Evolutionary conservation across 306 rosid genomes (phyloP), one percentile per base, ranked within the genome.

Genomic region (Rubus idaeus): DNA sequence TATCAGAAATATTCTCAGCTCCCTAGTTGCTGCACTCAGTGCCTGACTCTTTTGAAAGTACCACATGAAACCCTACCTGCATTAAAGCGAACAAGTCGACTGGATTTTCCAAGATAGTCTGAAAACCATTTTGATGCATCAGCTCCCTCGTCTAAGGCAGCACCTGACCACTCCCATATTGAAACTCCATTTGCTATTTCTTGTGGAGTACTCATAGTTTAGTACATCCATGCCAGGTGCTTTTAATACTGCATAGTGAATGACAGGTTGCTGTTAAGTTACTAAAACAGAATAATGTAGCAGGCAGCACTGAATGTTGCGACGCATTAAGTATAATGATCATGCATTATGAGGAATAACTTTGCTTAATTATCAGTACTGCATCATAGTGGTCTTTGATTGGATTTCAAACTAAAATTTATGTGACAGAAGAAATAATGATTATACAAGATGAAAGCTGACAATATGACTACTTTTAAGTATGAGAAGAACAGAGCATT

Each of bases 81-180:
- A 76, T 92, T 85, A 71, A 94, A 94, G 68, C 97, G 95, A 75
- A 92, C 97, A n/a, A 92, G 86, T 46, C 85, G 87, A 84, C 89
- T 45, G 49, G 90, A 92, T 73, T 89, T 94, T 55, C 90, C 96
- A 42, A 92, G 79, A 80, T 67, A 92, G 42, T 88, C 82, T 26
- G 96, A 86, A 85, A 94, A 92, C 98, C 98, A 94, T 61, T 74
- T 81, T 1, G 97, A 83, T 23, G 97, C 95, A 77, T 77, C 93
- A 46, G 58, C 83, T 77, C 98, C 97, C 86, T 92, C 98, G 20
- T 94, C 96, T 79, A 88, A 79, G 21, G 97, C 97, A 82, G 95
- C 81, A 37, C 98, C 98, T 76, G 83, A 81, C 98, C 98, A 94
- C 65, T 92, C 98, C 98, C 97, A 94, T 45, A 89, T 84, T 7